These are phyloP conservation scores for Candida sphagnicola DNA, from an alignment of 805 yeast species.

Conservation along the genomic window DNA sequence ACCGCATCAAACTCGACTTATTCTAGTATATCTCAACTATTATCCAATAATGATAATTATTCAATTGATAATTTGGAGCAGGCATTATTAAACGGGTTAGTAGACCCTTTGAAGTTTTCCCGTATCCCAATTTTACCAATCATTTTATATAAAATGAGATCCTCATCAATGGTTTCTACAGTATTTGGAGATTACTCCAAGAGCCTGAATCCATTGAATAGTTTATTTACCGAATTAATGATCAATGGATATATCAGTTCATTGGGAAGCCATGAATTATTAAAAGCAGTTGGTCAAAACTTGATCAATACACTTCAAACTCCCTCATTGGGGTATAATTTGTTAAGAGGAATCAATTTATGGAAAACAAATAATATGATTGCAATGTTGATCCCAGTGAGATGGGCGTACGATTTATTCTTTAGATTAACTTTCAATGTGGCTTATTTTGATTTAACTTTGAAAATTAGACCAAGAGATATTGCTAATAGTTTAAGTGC, in stretches of 20 bases:
- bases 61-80: slow-evolving; percentile 24
- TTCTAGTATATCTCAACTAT: slow-evolving; percentile 8
- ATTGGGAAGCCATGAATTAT: slow-evolving; percentile 31
- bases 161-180: slow-evolving; percentile 26
- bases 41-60: slow-evolving; percentile 11
- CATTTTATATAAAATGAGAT: slow-evolving; percentile 34
- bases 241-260: slow-evolving; percentile 34
- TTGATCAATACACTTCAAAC: slow-evolving; percentile 1
- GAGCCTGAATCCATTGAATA: slow-evolving; percentile 7
- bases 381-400: slow-evolving; percentile 28
- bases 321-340: slow-evolving; percentile 7
- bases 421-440: slow-evolving; percentile 31
- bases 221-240: slow-evolving; percentile 31
- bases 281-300: slow-evolving; percentile 7
- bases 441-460: slow-evolving; percentile 24
- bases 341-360: slow-evolving; percentile 21
- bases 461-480: slow-evolving; percentile 26
- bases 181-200: slow-evolving; percentile 15
- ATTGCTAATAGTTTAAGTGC: slow-evolving; percentile 26
- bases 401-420: slow-evolving; percentile 35
- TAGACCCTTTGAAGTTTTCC: slow-evolving; percentile 35
- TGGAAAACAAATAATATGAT: slow-evolving; percentile 29
- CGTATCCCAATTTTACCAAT: slow-evolving; percentile 37
- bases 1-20: slow-evolving; percentile 3
- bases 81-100: slow-evolving; percentile 26